These are phyloP conservation scores for Suillus ampliporus DNA, from an alignment of 768 basidiomycete genomes.

Conservation along the genomic window DNA sequence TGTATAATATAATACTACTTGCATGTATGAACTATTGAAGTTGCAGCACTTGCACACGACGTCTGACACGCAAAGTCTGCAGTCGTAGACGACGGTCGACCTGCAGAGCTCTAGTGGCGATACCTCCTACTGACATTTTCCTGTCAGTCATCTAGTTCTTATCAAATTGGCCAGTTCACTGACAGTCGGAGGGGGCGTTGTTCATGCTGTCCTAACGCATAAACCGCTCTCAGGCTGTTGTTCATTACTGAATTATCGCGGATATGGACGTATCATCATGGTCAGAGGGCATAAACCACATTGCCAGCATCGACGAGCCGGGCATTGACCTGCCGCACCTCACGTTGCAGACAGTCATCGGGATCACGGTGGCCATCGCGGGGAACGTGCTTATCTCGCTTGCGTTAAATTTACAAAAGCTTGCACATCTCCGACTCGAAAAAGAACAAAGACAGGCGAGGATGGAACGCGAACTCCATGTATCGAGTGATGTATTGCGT, in stretches of 20 bases:
- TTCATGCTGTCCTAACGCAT: background rate
- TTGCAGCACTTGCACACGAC: conserved; percentile 1
- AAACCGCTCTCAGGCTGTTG: background rate
- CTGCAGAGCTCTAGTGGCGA: background rate
- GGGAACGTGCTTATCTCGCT: conserved; percentile 91
- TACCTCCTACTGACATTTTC: background rate
- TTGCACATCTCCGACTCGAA: conserved; percentile 80
- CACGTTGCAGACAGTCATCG: conserved; percentile 63
- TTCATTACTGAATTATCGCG: background rate
- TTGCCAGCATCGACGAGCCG: conserved; percentile 16
- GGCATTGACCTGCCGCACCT: conserved; percentile 58
- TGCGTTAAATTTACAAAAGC: conserved; percentile 91
- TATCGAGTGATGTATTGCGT: background rate
- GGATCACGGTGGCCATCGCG: conserved; percentile 80
- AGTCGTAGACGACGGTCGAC: background rate
- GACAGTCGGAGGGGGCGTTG: background rate
- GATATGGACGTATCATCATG: conserved; percentile 14
- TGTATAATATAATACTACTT: too few species aligned
- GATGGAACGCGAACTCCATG: conserved; percentile 19
- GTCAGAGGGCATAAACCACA: conserved; percentile 15
- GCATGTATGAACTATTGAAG: too few species aligned
- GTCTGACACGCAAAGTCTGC: background rate
- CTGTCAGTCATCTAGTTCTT: background rate
- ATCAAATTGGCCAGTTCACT: background rate
- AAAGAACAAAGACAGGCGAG: conserved; percentile 33